phyloP scores from a whole-genome alignment of 148 eudicot genomes.

The Euryodendron excelsum region DNA sequence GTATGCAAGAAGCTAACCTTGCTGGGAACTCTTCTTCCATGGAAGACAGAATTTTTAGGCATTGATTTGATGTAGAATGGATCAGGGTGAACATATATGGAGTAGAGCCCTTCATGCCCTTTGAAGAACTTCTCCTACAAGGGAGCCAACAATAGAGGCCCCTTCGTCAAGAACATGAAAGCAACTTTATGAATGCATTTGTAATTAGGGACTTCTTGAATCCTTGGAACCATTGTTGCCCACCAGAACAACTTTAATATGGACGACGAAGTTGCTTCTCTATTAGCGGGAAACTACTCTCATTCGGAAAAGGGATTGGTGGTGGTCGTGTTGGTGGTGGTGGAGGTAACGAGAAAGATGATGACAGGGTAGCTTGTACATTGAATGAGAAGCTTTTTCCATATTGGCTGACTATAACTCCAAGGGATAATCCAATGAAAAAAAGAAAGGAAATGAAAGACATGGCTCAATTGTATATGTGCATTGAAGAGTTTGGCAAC shows the following conservation, averaged over 20 bases:
- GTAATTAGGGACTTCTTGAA: neutral
- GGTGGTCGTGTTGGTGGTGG: neutral
- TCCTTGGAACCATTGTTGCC: neutral
- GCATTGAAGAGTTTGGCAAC: neutral
- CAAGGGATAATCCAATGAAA: constrained; percentile 1
- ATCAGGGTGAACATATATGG: neutral
- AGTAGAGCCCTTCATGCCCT: neutral
- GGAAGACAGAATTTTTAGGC: neutral
- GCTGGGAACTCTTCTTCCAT: constrained; percentile 1
- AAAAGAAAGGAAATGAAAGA: neutral
- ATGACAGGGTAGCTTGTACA: neutral
- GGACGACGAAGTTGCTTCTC: neutral
- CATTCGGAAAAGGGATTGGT: no score
- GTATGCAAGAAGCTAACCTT: neutral
- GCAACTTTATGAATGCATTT: neutral
- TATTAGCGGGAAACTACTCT: no score
- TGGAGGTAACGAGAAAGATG: neutral
- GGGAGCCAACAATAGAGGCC: neutral
- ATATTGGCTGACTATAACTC: neutral
- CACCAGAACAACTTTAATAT: neutral
- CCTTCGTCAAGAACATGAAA: constrained; percentile 13
- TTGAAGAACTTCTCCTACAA: constrained; percentile 5
- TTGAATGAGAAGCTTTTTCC: neutral
- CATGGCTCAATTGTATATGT: neutral
- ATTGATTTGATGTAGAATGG: neutral